Base-by-base conservation (phyloP, 352 stramenopile genomes). In the Phytophthora kernoviae region DNA sequence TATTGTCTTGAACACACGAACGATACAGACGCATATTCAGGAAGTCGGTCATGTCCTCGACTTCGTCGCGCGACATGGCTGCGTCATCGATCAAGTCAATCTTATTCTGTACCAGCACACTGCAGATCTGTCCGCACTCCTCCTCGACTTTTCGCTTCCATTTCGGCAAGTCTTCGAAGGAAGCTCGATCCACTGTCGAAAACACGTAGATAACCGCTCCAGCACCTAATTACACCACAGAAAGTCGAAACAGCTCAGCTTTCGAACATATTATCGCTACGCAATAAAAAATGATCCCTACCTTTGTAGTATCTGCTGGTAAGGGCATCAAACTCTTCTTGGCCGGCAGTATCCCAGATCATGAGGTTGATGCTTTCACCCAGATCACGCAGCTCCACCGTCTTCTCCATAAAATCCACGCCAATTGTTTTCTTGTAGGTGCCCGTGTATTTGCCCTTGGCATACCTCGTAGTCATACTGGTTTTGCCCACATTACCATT, bases 361-460 rank as follows among this genome's bases (percentile, higher is more conserved):
- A 90, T 85, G 44, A 90, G 73, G 49, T 87, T 84, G 36, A 94
- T 68, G 7, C 71, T 84, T 58, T 87, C 76, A 30, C 73, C 72
- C 15, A 85, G 30, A 56, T 87, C 75, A n/a, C 73, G 70, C 44
- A 92, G 48, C 63, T 85, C 66, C 50, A 94, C 65, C 24, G 76
- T 82, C 58, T 90, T 88, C 70, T 91, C 87, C 74, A 93, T 88
- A 39, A 93, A 94, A 62, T 94, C 85, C 26, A 89, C 85, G 20
- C 83, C 85, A 34, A 94, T 90, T 17, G 84, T 96, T 45, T 91
- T 93, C 59, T 91, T 91, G 77, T 94, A 94, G 33, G 85, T 87
- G 49, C 72, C 74, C 15, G 80, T 90, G 73, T 91, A 96, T 39
- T 72, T 70, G 42, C 82, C 82, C 57, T 91, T 91, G 41, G 85